Evolutionary conservation across 2,329 filamentous ascomycete species (phyloP), one percentile per base, ranked within the genome.

Genomic region (Orbilia quercus): DNA sequence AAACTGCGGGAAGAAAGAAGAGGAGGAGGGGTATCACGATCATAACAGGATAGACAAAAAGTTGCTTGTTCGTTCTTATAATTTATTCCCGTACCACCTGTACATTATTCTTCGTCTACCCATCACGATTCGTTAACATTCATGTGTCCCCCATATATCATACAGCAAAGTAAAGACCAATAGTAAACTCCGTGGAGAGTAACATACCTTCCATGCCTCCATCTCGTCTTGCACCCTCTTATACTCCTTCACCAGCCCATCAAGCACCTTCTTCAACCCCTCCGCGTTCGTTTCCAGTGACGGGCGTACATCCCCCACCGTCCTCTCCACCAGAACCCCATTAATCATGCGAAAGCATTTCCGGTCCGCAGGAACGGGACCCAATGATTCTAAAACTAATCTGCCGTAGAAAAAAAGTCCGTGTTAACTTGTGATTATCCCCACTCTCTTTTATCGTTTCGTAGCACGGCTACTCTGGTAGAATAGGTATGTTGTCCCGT

Each of bases 311-410:
- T 98, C 95, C 81, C 92, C 86, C 77, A 99, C 91, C 14, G 94
- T 98, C 77, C 93, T 87, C 84, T 99, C 95, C 60, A 96, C 91
- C 69, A 99, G 84, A 22, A 98, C 93, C 48, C 95, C 95, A 81
- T 99, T 98, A 81, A 99, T 96, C 87, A 99, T 92, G 78, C 95
- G 93, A 83, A 98, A 99, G 83, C 94, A 98, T 84, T 97, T 99
- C 79, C 95, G 91, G 76, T 96, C 90, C 75, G 85, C 86, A 0
- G 91, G 85, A 22, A 98, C 86, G 48, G 93, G 93, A 71, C 90
- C 86, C 75, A 99, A 83, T 2, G 94, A 98, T 80, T 98, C 94
- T 57, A 98, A 87, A 34, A 99, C 95, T 76, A 98, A 90, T 82
- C 95, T 98, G 77, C n/a, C 23, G 1, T 12, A 18, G 16, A 23